These are phyloP conservation scores for Pisolithus albus DNA, from an alignment of 768 basidiomycete genomes.

Conservation along the genomic window DNA sequence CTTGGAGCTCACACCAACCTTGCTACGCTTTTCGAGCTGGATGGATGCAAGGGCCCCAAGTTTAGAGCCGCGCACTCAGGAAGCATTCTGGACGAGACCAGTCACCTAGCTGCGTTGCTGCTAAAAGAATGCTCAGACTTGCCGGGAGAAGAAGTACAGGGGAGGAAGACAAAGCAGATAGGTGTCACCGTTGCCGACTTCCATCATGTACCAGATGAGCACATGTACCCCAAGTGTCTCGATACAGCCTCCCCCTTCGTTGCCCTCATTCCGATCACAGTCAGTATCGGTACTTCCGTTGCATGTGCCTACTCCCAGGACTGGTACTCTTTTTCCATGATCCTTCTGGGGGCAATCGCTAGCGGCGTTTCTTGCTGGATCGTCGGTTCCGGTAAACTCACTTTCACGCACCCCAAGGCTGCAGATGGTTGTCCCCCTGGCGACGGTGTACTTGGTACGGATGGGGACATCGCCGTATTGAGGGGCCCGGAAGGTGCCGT, in stretches of 20 bases:
- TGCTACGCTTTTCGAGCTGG: conserved; percentile 19
- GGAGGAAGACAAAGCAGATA: not conserved
- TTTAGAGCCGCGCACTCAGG: conserved; percentile 15
- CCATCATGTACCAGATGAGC: not conserved
- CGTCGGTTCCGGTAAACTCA: conserved; percentile 19
- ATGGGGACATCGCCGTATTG: conserved; percentile 16
- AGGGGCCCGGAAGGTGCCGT: conserved; percentile 20
- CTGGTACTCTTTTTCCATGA: conserved; percentile 28
- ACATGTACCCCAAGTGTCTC: conserved; percentile 4
- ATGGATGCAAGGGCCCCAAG: conserved; percentile 22
- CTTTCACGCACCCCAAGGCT: conserved; percentile 13
- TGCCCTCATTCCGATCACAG: conserved; percentile 17
- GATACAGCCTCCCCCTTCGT: conserved; percentile 1
- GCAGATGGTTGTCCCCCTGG: conserved; percentile 16
- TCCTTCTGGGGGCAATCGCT: conserved; percentile 20
- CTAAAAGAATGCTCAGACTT: conserved; percentile 3
- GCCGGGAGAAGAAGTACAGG: not conserved
- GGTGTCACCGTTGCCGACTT: conserved; percentile 12
- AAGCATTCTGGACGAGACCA: conserved; percentile 6
- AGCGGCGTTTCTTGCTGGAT: conserved; percentile 22
- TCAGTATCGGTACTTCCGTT: conserved; percentile 15
- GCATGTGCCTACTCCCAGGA: conserved; percentile 20
- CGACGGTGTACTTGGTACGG: conserved; percentile 17
- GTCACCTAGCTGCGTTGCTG: conserved; percentile 12
- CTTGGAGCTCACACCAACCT: conserved; percentile 16